A percentile compares a stretch with the other conserved stretches of the same genome.
Conservation (phyloP, 2,329 filamentous ascomycete genomes). For the Raffaelea deltoideospora region DNA sequence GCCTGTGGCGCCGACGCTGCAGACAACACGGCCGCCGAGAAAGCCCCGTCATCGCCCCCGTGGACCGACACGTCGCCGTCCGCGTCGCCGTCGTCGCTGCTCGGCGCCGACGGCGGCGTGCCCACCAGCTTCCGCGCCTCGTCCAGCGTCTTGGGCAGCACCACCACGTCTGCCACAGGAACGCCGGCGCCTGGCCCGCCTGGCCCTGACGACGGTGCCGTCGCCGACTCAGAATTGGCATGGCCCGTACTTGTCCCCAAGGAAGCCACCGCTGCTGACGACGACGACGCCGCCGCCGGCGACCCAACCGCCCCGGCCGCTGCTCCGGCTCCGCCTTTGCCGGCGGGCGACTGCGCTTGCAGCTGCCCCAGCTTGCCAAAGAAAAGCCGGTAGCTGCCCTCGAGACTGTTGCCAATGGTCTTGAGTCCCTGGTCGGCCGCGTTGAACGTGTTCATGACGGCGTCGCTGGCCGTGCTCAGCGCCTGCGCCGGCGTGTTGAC, state of each 20-base stretch:
- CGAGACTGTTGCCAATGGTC: conserved; percentile 77
- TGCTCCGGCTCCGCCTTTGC: conserved; percentile 1
- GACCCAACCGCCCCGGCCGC: background rate
- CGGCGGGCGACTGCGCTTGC: conserved; percentile 3
- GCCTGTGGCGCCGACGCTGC: background rate
- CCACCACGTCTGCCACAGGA: conserved; percentile 60
- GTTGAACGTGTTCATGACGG: conserved; percentile 70
- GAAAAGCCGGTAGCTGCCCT: conserved; percentile 86
- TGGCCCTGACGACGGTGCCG: no score
- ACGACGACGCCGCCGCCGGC: conserved; percentile 15
- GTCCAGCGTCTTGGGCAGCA: conserved; percentile 77
- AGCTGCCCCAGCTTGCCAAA: conserved; percentile 75
- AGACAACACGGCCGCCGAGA: conserved; percentile 6
- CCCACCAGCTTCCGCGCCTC: conserved; percentile 82
- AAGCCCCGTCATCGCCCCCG: conserved; percentile 3
- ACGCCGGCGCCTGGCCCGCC: conserved; percentile 89
- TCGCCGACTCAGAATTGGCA: no score
- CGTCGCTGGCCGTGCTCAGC: conserved; percentile 69
- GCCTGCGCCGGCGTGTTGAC: conserved; percentile 74
- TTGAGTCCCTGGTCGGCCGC: conserved; percentile 88
- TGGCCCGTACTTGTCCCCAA: no score
- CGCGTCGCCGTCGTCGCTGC: conserved; percentile 43
- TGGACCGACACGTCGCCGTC: conserved; percentile 35
- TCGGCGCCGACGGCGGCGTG: conserved; percentile 45
- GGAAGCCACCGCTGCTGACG: conserved; percentile 68